These are phyloP conservation scores for Lithohypha guttulata DNA, from an alignment of 2,329 filamentous ascomycete species.

Conservation along the genomic window DNA sequence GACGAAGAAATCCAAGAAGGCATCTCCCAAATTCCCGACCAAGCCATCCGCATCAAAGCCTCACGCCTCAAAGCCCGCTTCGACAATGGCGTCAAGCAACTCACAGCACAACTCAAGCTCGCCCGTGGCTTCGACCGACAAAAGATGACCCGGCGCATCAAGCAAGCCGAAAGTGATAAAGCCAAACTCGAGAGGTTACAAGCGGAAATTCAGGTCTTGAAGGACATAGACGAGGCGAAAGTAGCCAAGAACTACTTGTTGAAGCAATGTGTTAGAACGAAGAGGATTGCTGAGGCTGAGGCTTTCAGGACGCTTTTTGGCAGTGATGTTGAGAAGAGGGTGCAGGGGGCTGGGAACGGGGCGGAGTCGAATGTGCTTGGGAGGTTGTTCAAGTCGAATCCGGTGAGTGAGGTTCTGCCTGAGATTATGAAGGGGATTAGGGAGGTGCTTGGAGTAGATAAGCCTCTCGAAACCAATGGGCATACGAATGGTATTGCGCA, in stretches of 20 bases:
- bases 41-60: constrained; percentile 26
- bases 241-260: constrained; percentile 45
- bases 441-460: constrained; percentile 28
- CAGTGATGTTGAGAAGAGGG: constrained; percentile 26
- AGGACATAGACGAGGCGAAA: constrained; percentile 41
- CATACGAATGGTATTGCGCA: too few species aligned
- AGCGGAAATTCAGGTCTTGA: constrained; percentile 46
- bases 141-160: constrained; percentile 50
- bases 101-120: constrained; percentile 45
- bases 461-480: constrained; percentile 12
- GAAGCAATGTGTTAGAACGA: constrained; percentile 47
- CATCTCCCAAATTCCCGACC: constrained; percentile 14
- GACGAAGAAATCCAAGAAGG: constrained; percentile 8
- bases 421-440: constrained; percentile 34
- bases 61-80: constrained; percentile 37
- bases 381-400: constrained; percentile 49
- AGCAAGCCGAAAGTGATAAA: constrained; percentile 39
- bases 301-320: constrained; percentile 34
- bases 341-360: constrained; percentile 31
- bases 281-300: constrained; percentile 43
- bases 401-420: constrained; percentile 45
- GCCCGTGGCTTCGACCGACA: constrained; percentile 53
- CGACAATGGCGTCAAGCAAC: constrained; percentile 38
- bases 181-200: constrained; percentile 36
- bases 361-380: constrained; percentile 48